Evolutionary conservation across 2,329 filamentous ascomycete species (phyloP).

Genomic region (Didymella sp.): DNA sequence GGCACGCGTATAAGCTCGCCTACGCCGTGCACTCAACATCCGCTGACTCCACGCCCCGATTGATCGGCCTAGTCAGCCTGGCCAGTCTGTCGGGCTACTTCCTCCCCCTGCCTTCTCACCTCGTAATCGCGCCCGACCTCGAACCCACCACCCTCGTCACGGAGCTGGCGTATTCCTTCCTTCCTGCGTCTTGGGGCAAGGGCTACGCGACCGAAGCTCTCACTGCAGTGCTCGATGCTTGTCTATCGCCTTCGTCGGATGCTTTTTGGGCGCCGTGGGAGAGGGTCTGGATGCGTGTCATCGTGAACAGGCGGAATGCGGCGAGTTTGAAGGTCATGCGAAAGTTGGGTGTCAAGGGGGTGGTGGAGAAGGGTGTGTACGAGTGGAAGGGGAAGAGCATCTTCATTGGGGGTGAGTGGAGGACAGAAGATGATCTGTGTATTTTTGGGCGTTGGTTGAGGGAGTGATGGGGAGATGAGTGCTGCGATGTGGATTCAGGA

Average conservation of each 20-base stretch:
- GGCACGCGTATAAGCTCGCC: background rate
- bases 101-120: constrained; percentile 7
- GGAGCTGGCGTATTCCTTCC: constrained; percentile 34
- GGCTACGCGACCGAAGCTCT: constrained; percentile 34
- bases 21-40: constrained; percentile 1
- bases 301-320: constrained; percentile 43
- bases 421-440: constrained; percentile 28
- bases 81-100: constrained; percentile 18
- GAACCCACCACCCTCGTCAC: constrained; percentile 23
- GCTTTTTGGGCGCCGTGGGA: constrained; percentile 34
- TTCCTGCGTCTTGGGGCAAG: constrained; percentile 33
- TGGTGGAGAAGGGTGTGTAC: constrained; percentile 37
- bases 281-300: constrained; percentile 39
- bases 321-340: constrained; percentile 42
- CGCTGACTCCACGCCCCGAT: background rate
- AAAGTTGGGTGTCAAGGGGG: constrained; percentile 28
- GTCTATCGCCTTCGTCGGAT: constrained; percentile 1
- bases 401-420: constrained; percentile 36
- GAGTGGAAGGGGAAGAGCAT: constrained; percentile 34
- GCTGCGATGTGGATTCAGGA: background rate
- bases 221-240: constrained; percentile 29
- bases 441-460: constrained; percentile 31
- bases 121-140: background rate
- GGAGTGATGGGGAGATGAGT: background rate
- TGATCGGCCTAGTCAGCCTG: constrained; percentile 38